phyloP scores from a whole-genome alignment of 306 rosid species.

The Casuarina equisetifolia region DNA sequence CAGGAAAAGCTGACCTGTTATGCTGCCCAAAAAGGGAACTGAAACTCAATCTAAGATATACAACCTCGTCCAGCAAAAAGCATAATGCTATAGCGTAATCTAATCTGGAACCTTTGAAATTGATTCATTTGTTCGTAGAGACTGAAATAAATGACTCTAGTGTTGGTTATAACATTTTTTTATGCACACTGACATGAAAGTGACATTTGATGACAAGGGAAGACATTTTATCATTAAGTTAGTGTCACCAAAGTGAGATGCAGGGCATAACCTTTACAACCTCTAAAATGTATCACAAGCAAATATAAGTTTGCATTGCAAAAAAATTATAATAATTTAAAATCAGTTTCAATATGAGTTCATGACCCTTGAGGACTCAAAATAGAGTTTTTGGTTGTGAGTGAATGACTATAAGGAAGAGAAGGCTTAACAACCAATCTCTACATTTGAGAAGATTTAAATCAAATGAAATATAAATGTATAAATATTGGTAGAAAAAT shows the following conservation, averaged over 20 bases:
- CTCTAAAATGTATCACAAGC: not conserved
- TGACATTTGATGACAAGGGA: not conserved
- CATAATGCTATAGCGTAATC: not conserved
- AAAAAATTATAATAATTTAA: too few species aligned
- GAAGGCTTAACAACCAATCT: not conserved
- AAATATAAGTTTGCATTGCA: not conserved
- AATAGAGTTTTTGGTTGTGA: not conserved
- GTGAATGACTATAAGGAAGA: not conserved
- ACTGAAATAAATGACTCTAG: not conserved
- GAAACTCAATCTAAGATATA: not conserved
- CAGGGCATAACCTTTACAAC: not conserved
- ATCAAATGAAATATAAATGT: not conserved
- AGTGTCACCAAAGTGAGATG: not conserved
- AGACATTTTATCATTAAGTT: not conserved
- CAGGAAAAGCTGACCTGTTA: slow-evolving; percentile 1
- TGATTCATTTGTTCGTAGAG: not conserved
- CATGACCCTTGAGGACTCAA: not conserved
- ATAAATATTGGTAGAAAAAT: not conserved
- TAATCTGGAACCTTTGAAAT: not conserved
- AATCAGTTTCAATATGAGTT: slow-evolving; percentile 1
- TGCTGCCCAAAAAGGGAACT: not conserved
- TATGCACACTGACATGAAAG: not conserved
- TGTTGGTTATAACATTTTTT: not conserved
- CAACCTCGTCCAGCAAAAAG: not conserved
- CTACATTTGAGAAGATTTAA: not conserved